Percentiles rank a stretch among this genome's conserved stretches.
Evolutionary conservation across 2,329 filamentous ascomycete genomes (phyloP).

Genomic region (Aspergillus sp.): DNA sequence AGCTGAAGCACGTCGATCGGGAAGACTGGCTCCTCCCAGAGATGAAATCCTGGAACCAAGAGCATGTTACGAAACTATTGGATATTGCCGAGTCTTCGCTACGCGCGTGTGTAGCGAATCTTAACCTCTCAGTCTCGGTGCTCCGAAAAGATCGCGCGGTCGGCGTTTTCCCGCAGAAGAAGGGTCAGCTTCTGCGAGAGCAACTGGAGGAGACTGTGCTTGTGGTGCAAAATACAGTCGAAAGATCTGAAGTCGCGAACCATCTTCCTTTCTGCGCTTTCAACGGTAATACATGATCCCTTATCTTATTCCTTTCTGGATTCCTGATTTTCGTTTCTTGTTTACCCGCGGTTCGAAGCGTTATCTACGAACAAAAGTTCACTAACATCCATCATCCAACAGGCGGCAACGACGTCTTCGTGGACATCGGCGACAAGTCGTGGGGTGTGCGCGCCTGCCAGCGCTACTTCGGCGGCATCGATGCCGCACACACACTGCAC

Average conservation of each 20-base stretch:
- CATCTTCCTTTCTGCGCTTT: conserved; percentile 92
- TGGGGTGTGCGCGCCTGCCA: conserved; percentile 95
- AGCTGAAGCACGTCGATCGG: conserved; percentile 67
- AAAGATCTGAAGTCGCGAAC: conserved; percentile 72
- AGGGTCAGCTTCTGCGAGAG: conserved; percentile 77
- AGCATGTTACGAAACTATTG: conserved; percentile 78
- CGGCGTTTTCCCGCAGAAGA: conserved; percentile 70
- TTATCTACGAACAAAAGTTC: background rate
- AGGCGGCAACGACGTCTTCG: conserved; percentile 93
- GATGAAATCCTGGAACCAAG: conserved; percentile 56
- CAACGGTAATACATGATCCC: conserved; percentile 63
- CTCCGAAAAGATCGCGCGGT: conserved; percentile 89
- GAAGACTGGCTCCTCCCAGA: conserved; percentile 65
- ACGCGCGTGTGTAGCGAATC: conserved; percentile 75
- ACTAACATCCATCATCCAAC: background rate
- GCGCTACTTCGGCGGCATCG: conserved; percentile 79
- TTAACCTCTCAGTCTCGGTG: conserved; percentile 78
- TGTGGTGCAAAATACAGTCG: conserved; percentile 89
- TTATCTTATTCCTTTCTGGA: background rate
- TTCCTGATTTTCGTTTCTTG: background rate
- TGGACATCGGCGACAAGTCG: conserved; percentile 97
- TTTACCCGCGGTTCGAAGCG: too few relatives aligned
- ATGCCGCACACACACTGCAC: conserved; percentile 80
- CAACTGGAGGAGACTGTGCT: conserved; percentile 94
- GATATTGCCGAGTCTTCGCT: conserved; percentile 87